A percentile compares a stretch with the other conserved stretches of the same genome.
These are phyloP conservation scores for Kuraishia ogatae DNA, from an alignment of 805 yeast species.

Conservation along the genomic window DNA sequence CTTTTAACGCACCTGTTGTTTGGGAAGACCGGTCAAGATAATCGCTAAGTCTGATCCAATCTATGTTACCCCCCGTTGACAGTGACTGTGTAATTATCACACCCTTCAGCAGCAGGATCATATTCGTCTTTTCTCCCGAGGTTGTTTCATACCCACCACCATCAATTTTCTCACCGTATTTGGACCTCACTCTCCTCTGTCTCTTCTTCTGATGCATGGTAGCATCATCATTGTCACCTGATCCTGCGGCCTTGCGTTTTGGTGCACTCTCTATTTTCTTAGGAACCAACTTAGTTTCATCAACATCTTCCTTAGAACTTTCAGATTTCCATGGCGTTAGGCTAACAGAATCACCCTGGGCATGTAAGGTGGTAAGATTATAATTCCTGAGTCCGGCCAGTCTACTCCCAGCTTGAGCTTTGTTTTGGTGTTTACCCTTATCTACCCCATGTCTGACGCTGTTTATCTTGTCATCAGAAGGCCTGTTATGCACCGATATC, in stretches of 20 bases:
- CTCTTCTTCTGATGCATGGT: background rate
- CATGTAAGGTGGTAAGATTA: conserved; percentile 10
- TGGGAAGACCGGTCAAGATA: conserved; percentile 28
- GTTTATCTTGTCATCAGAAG: conserved; percentile 8
- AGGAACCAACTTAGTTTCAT: too few relatives aligned
- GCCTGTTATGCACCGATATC: conserved; percentile 9
- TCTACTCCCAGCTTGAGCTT: background rate
- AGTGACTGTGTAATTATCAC: conserved; percentile 64
- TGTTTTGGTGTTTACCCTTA: background rate
- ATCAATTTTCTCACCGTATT: background rate
- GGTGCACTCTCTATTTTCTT: background rate
- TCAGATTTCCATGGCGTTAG: conserved; percentile 1
- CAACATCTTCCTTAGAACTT: conserved; percentile 1
- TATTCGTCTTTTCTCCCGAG: conserved; percentile 25
- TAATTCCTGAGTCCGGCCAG: conserved; percentile 9
- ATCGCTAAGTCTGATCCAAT: conserved; percentile 53
- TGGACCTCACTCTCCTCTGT: background rate
- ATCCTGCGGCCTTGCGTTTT: background rate
- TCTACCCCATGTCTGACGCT: background rate
- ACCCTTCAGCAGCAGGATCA: conserved; percentile 49
- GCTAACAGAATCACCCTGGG: conserved; percentile 1
- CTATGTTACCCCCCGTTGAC: conserved; percentile 40
- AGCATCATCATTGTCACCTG: background rate
- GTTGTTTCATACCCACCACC: background rate
- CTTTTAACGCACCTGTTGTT: conserved; percentile 36